Evolutionary conservation across 257 asterid species (phyloP), one percentile per base, ranked within the genome.

Genomic region (Solanum acaule): DNA sequence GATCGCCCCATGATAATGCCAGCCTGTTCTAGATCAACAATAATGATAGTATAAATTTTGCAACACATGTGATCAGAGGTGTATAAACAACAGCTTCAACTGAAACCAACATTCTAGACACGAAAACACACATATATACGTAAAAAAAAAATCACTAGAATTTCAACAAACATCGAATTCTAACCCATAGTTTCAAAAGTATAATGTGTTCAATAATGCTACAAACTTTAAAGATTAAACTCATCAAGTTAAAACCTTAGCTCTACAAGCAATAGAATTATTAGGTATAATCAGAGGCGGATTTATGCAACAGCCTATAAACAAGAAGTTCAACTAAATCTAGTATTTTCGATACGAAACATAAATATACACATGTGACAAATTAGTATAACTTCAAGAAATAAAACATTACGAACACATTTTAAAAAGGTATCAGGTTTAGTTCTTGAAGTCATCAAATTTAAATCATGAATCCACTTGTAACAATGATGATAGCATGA

Each of bases 1-100:
- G 98, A 92, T 52, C 44, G 86, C 13, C 97, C 98, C 87, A 94
- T 22, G 13, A 94, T 5, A 38, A 95, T 76, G 14, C 98, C 98
- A 0, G 92, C 93, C 97, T 95, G 94, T 87, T 85, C 27, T 15
- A 86, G 35, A 78, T 25, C 49, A 81, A 49, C 79, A 85, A 63
- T 63, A 34, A 85, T 67, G 13, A 85, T 85, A 10, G 20, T 52
- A 49, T 82, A 52, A 82, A 49, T 10, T 46, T 49, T 82, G 31
- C 34, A n/a, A 87, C 14, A 49, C n/a, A 88, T 8, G 65, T 42
- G 23, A 76, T 77, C 61, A 40, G 84, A 77, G 35, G 84, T 27
- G 20, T 20, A n/a, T 73, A 33, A 15, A 79, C 25, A 44, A 44
- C 67, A 46, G 25, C 5, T 25, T 79, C 49, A 78, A 79, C 31